Evolutionary conservation across 169 alveolate species (phyloP), one percentile per base, ranked within the genome.

Genomic region (Plasmodium chabaudi): DNA sequence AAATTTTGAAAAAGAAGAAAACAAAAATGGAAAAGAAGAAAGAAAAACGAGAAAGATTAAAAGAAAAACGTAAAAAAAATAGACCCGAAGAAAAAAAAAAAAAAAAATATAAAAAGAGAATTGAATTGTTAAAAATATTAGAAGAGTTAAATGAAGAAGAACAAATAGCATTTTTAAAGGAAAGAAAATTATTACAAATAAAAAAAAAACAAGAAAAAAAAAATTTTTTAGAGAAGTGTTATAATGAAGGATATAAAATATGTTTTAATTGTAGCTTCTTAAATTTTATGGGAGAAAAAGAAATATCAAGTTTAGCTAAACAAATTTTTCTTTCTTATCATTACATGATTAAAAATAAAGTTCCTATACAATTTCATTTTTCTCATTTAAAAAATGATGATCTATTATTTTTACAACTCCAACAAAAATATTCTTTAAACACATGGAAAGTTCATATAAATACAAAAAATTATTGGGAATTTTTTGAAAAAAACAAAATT

Each of bases 191-290:
- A 39, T 70, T 63, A 79, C 79, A 72, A 63, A 72, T n/a, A 92
- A 74, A 72, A 55, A 91, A 42, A 75, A 87, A 70, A 77, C 72
- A 84, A 92, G 79, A 34, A 61, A 92, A 72, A 69, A 47, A 65
- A 79, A 34, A 65, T 34, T 79, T 79, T 27, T 13, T 79, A 65
- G 10, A 27, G 5, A 55, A 92, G 5, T 63, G 87, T 1, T 92
- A 68, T 72, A 92, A 82, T 71, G 72, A 82, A 56, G 92, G 91
- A 27, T 91, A 87, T 47, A 88, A 92, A 68, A 92, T 92, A 2
- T 92, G 94, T 72, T 92, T 87, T 79, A 92, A 92, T 57, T 92
- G 92, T 21, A 87, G 92, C 46, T 92, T 92, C 68, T 87, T 77
- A 87, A 87, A 63, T 69, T 60, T 27, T 25, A 92, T 92, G 94